phyloP scores from a whole-genome alignment of 1,284 basidiomycete species.

The Volvariella volvacea region DNA sequence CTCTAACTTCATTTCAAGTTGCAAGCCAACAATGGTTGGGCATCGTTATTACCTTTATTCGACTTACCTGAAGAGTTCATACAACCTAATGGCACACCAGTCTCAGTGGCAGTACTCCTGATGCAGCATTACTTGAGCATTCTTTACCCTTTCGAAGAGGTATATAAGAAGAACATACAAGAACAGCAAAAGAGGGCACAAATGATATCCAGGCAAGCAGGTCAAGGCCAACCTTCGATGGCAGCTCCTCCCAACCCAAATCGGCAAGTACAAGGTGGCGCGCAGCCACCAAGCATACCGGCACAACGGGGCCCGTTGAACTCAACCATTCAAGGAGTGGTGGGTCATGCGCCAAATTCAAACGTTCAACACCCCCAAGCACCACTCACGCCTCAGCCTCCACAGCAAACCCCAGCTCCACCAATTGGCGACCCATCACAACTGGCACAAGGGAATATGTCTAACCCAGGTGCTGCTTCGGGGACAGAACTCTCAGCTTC shows the following conservation, averaged over 20 bases:
- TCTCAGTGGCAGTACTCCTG: slow-evolving; percentile 42
- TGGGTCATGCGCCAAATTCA: slow-evolving; percentile 17
- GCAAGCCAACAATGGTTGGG: slow-evolving; percentile 38
- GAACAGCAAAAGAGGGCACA: slow-evolving; percentile 51
- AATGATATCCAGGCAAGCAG: slow-evolving; percentile 20
- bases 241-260: slow-evolving; percentile 14
- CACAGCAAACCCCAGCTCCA: slow-evolving; percentile 27
- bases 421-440: slow-evolving; percentile 12
- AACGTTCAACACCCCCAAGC: slow-evolving; percentile 23
- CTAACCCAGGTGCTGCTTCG: slow-evolving; percentile 11
- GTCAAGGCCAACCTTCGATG: not conserved
- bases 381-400: slow-evolving; percentile 30
- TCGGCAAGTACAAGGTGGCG: slow-evolving; percentile 17
- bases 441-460: too few species aligned
- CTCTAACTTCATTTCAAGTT: slow-evolving; percentile 18
- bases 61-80: slow-evolving; percentile 59
- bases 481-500: slow-evolving; percentile 7
- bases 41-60: slow-evolving; percentile 42
- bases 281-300: slow-evolving; percentile 15
- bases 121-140: slow-evolving; percentile 54
- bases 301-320: slow-evolving; percentile 16
- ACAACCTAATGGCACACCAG: slow-evolving; percentile 37
- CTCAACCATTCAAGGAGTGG: slow-evolving; percentile 11
- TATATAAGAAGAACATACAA: slow-evolving; percentile 52
- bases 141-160: slow-evolving; percentile 63